These are phyloP conservation scores for Xanthoconium purpureum DNA, from an alignment of 768 basidiomycete species.

Conservation along the genomic window DNA sequence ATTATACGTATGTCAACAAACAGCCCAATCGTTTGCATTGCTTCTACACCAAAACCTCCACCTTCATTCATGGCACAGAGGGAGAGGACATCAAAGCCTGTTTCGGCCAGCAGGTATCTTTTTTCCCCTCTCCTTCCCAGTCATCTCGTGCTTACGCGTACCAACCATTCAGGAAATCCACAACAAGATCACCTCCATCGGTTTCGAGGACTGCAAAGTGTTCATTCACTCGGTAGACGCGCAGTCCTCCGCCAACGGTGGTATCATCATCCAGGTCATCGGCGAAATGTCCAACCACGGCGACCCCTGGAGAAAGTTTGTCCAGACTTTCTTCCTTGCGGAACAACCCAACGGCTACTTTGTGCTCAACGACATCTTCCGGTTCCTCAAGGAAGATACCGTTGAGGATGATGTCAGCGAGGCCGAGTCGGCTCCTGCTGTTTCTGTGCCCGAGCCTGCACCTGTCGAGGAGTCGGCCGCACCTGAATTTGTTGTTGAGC, in stretches of 20 bases:
- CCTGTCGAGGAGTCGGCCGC: conserved; percentile 33
- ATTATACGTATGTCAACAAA: conserved; percentile 99
- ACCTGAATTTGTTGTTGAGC: conserved; percentile 29
- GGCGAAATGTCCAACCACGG: conserved; percentile 96
- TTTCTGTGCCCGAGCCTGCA: conserved; percentile 35
- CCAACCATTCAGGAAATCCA: conserved; percentile 78
- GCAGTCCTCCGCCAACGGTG: conserved; percentile 89
- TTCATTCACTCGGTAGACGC: conserved; percentile 99
- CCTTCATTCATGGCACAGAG: conserved; percentile 96
- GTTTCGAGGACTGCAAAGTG: conserved; percentile 96
- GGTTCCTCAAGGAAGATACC: conserved; percentile 94
- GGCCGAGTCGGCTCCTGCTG: conserved; percentile 35
- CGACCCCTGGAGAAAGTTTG: conserved; percentile 96
- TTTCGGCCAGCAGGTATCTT: conserved; percentile 85
- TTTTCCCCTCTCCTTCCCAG: conserved; percentile 1
- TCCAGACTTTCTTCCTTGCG: conserved; percentile 99
- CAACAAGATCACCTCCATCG: conserved; percentile 90
- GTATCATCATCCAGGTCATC: conserved; percentile 98
- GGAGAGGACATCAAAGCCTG: conserved; percentile 90
- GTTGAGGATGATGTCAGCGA: conserved; percentile 75
- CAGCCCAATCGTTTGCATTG: conserved; percentile 95
- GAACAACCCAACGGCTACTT: conserved; percentile 99
- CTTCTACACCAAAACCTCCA: conserved; percentile 98
- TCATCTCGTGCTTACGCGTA: conserved; percentile 4
- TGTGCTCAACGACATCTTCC: conserved; percentile 99